phyloP scores from a whole-genome alignment of 129 eudicot species.

The Lactuca sativa region DNA sequence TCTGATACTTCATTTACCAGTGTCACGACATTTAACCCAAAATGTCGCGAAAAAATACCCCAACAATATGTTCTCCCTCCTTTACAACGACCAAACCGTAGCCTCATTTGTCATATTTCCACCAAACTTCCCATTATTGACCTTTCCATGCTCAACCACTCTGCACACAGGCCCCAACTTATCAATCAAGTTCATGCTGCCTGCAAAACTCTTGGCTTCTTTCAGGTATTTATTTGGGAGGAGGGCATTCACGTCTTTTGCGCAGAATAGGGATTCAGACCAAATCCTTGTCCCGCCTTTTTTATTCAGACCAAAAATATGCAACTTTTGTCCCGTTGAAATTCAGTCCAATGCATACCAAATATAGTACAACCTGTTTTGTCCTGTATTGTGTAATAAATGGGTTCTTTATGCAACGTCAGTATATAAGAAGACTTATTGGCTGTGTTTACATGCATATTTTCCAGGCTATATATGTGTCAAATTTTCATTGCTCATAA shows the following conservation, averaged over 20 bases:
- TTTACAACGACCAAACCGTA: constrained; percentile 40
- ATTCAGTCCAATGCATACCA: too few relatives aligned
- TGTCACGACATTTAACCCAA: constrained; percentile 42
- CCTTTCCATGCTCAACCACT: constrained; percentile 43
- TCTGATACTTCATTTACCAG: constrained; percentile 45
- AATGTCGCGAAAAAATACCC: constrained; percentile 46
- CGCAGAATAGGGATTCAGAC: too few relatives aligned
- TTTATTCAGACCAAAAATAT: too few relatives aligned
- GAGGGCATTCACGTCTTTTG: too few relatives aligned
- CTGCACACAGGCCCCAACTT: constrained; percentile 33
- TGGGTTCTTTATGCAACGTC: not conserved
- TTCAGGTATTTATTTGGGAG: constrained; percentile 46
- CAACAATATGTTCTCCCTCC: constrained; percentile 48
- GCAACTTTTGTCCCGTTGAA: not conserved
- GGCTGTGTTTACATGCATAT: constrained; percentile 13
- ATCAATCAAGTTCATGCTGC: constrained; percentile 46
- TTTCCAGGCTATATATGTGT: constrained; percentile 20
- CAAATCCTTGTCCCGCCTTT: not conserved
- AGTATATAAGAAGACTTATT: constrained; percentile 9
- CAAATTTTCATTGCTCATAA: constrained; percentile 9
- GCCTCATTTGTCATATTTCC: constrained; percentile 13
- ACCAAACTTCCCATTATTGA: constrained; percentile 49
- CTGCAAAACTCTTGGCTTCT: constrained; percentile 61
- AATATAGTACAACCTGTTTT: too few relatives aligned
- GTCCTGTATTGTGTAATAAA: too few relatives aligned